A percentile compares a stretch with the other conserved stretches of the same genome.
phyloP scores from a whole-genome alignment of 345 rosid species.

The Arabis alpina region DNA sequence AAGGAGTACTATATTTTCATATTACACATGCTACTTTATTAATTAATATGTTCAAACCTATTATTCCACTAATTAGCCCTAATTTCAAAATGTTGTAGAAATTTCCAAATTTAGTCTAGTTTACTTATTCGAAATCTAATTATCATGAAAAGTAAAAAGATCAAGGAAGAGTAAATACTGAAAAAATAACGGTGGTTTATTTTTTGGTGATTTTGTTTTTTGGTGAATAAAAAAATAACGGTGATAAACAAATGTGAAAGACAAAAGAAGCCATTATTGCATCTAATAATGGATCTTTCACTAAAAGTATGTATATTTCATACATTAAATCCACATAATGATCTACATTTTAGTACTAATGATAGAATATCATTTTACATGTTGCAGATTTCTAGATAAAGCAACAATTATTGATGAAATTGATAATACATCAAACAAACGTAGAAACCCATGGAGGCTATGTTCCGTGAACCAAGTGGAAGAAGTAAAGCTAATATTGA shows the following conservation, averaged over 20 bases:
- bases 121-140: background rate
- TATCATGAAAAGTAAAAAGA: too few species aligned
- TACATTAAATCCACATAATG: background rate
- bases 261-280: background rate
- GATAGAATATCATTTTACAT: background rate
- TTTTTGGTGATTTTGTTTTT: too few species aligned
- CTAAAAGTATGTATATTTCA: too few species aligned
- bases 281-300: background rate
- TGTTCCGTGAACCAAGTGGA: conserved; percentile 85
- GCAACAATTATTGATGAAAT: conserved; percentile 68
- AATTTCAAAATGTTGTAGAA: too few species aligned
- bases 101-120: too few species aligned
- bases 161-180: too few species aligned
- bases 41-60: too few species aligned
- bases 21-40: too few species aligned
- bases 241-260: background rate
- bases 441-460: conserved; percentile 75
- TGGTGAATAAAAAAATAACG: too few species aligned
- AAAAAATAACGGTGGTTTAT: too few species aligned
- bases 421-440: conserved; percentile 47
- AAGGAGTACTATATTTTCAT: too few species aligned
- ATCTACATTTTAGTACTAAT: conserved; percentile 5
- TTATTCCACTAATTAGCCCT: too few species aligned
- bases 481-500: conserved; percentile 76
- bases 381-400: conserved; percentile 74